phyloP scores from a whole-genome alignment of 2,329 filamentous ascomycete genomes.

The Setomelanomma holmii region DNA sequence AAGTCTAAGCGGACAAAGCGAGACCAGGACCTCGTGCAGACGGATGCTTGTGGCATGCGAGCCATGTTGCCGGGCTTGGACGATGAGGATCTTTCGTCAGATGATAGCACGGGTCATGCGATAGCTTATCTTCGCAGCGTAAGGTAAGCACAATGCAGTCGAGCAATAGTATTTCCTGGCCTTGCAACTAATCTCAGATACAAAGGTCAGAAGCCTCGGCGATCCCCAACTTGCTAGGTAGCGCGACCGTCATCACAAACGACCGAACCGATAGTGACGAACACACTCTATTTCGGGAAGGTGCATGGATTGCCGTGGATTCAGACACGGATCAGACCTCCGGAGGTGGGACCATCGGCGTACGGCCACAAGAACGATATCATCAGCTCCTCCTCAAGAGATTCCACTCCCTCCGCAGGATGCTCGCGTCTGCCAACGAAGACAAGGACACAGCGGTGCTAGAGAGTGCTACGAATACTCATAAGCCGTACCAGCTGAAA shows the following conservation, averaged over 20 bases:
- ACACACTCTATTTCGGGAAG: constrained; percentile 74
- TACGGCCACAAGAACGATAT: constrained; percentile 68
- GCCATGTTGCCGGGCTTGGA: constrained; percentile 38
- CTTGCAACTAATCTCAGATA: constrained; percentile 19
- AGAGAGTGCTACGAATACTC: too few species aligned
- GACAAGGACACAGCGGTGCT: background rate
- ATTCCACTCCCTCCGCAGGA: constrained; percentile 69
- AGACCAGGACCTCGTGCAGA: constrained; percentile 4
- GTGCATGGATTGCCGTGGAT: constrained; percentile 72
- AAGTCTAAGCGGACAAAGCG: constrained; percentile 24
- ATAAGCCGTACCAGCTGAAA: background rate
- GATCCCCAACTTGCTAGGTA: constrained; percentile 75
- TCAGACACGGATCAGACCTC: background rate
- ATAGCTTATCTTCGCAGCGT: constrained; percentile 46
- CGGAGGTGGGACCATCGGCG: constrained; percentile 5
- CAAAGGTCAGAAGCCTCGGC: constrained; percentile 74
- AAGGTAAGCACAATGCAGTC: constrained; percentile 28
- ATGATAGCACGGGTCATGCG: constrained; percentile 38
- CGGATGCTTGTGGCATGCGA: constrained; percentile 29
- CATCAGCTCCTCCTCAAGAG: constrained; percentile 69
- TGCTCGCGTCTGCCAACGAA: constrained; percentile 62
- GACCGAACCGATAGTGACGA: constrained; percentile 20
- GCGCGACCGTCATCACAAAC: constrained; percentile 31
- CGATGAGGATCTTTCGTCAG: constrained; percentile 34
- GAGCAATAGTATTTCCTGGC: background rate